These are phyloP conservation scores for Boeremia exigua DNA, from an alignment of 2,329 filamentous ascomycete species.

Conservation along the genomic window DNA sequence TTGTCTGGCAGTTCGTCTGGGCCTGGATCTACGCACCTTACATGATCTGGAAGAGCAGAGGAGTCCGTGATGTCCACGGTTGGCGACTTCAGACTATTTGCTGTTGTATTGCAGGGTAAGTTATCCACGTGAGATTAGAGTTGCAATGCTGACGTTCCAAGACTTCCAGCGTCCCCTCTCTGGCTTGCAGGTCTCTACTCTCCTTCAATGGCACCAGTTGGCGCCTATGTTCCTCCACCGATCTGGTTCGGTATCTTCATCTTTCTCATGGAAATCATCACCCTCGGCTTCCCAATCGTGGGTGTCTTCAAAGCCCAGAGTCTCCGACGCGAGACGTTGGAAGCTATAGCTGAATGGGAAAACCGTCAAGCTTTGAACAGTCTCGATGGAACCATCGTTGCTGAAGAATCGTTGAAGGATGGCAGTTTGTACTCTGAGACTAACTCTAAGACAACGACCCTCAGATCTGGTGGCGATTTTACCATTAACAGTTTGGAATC, in stretches of 20 bases:
- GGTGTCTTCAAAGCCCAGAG: conserved; percentile 37
- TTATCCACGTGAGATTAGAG: background rate
- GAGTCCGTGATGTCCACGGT: conserved; percentile 41
- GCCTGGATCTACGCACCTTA: conserved; percentile 46
- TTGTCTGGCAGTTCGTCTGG: conserved; percentile 48
- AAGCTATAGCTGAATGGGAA: conserved; percentile 44
- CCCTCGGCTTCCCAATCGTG: conserved; percentile 39
- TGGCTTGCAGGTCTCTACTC: conserved; percentile 44
- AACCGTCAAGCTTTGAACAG: conserved; percentile 28
- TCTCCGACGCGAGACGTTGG: conserved; percentile 40
- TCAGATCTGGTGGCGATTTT: conserved; percentile 16
- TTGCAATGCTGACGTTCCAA: conserved; percentile 4
- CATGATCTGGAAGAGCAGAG: conserved; percentile 42
- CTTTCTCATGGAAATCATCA: conserved; percentile 40
- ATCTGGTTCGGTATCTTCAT: conserved; percentile 43
- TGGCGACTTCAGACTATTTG: conserved; percentile 44
- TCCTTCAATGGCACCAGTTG: conserved; percentile 36
- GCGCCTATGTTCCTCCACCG: conserved; percentile 34
- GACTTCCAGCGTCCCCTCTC: conserved; percentile 42
- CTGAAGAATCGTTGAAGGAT: conserved; percentile 19
- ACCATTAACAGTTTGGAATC: conserved; percentile 33
- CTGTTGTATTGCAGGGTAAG: conserved; percentile 43
- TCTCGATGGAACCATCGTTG: conserved; percentile 7
- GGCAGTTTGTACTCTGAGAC: conserved; percentile 22
- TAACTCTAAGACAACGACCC: conserved; percentile 24